These are phyloP conservation scores for Tremella fuciformis DNA, from an alignment of 768 basidiomycete species.

Conservation along the genomic window DNA sequence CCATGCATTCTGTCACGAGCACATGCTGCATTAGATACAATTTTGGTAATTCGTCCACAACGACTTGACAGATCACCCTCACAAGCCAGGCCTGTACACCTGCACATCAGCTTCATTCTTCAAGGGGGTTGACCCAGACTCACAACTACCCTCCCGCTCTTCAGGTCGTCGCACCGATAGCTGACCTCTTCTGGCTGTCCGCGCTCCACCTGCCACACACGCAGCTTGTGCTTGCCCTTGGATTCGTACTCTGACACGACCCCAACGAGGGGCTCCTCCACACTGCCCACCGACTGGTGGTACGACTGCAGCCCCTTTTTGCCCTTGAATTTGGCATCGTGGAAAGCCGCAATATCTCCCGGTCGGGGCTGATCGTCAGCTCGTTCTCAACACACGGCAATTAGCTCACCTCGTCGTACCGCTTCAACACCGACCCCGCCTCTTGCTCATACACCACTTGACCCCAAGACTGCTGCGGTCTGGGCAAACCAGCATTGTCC, in stretches of 20 bases:
- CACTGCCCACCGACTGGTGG: conserved; percentile 59
- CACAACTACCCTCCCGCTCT: conserved; percentile 78
- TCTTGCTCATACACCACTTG: conserved; percentile 73
- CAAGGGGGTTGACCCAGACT: conserved; percentile 13
- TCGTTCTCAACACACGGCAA: not conserved
- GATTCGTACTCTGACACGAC: conserved; percentile 76
- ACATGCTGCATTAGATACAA: no score
- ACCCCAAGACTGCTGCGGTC: conserved; percentile 57
- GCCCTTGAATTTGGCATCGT: conserved; percentile 74
- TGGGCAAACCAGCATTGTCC: conserved; percentile 57
- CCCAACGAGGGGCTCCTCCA: conserved; percentile 64
- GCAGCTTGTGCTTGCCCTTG: conserved; percentile 76
- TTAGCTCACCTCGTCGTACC: conserved; percentile 63
- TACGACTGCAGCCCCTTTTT: conserved; percentile 74
- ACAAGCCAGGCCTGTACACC: no score
- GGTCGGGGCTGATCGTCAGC: conserved; percentile 55
- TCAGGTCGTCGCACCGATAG: conserved; percentile 83
- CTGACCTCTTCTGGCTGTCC: conserved; percentile 70
- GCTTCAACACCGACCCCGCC: conserved; percentile 64
- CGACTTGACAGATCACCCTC: no score
- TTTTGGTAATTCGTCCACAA: no score
- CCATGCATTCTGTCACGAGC: no score
- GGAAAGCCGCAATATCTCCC: conserved; percentile 74
- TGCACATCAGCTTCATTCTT: no score
- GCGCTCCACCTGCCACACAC: conserved; percentile 80